Evolutionary conservation across 2,329 filamentous ascomycete genomes (phyloP).

Genomic region (Arthrobotrys entomopaga): DNA sequence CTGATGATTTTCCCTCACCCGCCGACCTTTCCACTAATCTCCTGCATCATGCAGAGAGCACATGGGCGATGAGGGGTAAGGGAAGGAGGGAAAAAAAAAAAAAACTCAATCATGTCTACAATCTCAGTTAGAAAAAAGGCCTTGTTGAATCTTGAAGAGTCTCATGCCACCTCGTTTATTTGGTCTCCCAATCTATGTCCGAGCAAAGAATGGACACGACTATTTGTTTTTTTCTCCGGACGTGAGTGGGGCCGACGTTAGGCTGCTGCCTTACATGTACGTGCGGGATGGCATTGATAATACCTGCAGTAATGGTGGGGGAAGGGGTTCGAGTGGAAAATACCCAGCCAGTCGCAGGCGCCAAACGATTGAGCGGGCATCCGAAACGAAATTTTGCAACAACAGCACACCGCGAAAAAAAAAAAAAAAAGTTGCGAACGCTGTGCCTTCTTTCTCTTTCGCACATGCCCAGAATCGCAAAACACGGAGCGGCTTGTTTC

Average conservation of each 20-base stretch:
- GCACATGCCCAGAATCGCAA: slow-evolving; percentile 31
- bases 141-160: slow-evolving; percentile 38
- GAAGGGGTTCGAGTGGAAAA: slow-evolving; percentile 20
- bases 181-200: not conserved
- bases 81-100: slow-evolving; percentile 21
- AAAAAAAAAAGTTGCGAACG: slow-evolving; percentile 1
- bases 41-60: slow-evolving; percentile 52
- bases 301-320: slow-evolving; percentile 55
- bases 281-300: slow-evolving; percentile 55
- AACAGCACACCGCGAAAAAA: slow-evolving; percentile 6
- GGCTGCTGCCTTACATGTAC: slow-evolving; percentile 55
- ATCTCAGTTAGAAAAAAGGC: slow-evolving; percentile 24
- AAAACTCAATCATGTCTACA: slow-evolving; percentile 20
- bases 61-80: slow-evolving; percentile 53
- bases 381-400: slow-evolving; percentile 36
- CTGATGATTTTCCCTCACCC: slow-evolving; percentile 48
- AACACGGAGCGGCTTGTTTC: slow-evolving; percentile 24
- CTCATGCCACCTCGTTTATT: slow-evolving; percentile 31
- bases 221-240: slow-evolving; percentile 48
- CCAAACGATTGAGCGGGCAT: slow-evolving; percentile 25
- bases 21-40: slow-evolving; percentile 28
- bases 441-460: not conserved
- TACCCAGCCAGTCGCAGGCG: slow-evolving; percentile 30
- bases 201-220: slow-evolving; percentile 10
- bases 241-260: slow-evolving; percentile 54